A percentile compares a stretch with the other conserved stretches of the same genome.
Conservation (phyloP, 257 asterid species). For the Salvia miltiorrhiza region DNA sequence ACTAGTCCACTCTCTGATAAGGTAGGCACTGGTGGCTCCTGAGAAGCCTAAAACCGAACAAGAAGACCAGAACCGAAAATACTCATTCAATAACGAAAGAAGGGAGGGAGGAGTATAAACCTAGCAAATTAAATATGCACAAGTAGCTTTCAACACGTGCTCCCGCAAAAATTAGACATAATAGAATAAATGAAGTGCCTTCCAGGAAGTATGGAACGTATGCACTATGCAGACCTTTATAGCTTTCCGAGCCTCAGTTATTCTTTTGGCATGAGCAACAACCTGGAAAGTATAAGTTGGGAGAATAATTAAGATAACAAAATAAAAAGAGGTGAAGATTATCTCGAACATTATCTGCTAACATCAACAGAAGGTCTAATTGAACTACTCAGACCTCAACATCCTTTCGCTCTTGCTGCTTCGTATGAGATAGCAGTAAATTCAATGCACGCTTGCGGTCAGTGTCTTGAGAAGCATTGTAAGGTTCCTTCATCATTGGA, state of each 20-base stretch:
- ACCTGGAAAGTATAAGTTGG: constrained; percentile 41
- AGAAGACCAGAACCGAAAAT: constrained; percentile 3
- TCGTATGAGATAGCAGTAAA: constrained; percentile 89
- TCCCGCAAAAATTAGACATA: neutral
- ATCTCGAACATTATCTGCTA: neutral
- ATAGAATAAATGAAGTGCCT: neutral
- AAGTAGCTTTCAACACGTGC: neutral
- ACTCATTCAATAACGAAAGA: neutral
- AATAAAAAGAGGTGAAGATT: neutral
- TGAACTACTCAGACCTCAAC: constrained; percentile 57
- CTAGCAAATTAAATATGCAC: neutral
- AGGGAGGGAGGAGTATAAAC: neutral
- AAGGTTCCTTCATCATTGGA: constrained; percentile 57
- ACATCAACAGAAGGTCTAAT: neutral
- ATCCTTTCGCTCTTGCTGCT: constrained; percentile 89
- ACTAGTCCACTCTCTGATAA: constrained; percentile 48
- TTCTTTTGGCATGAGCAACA: constrained; percentile 88
- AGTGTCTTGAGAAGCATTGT: constrained; percentile 70
- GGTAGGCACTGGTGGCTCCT: constrained; percentile 41
- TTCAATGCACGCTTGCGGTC: constrained; percentile 86
- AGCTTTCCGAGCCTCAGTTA: constrained; percentile 75
- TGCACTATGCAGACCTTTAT: constrained; percentile 49
- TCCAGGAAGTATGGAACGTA: neutral
- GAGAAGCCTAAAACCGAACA: constrained; percentile 49
- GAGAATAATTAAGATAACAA: constrained; percentile 3